phyloP scores from a whole-genome alignment of 2,329 filamentous ascomycete genomes.

The Dothidotthia symphoricarpi region DNA sequence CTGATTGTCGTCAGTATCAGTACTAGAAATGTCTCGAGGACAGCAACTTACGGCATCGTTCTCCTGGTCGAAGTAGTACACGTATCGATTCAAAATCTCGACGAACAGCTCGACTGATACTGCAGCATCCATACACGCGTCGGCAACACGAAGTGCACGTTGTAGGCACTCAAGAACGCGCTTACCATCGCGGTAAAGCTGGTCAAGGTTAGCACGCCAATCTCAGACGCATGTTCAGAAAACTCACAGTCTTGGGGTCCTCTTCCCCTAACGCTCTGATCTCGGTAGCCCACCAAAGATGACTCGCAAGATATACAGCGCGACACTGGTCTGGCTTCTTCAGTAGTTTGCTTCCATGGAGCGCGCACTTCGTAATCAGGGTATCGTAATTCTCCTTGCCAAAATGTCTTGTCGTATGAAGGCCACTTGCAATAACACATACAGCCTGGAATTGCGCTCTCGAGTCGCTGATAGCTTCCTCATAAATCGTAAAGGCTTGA shows the following conservation, averaged over 20 bases:
- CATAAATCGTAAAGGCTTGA: constrained; percentile 96
- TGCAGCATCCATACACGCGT: constrained; percentile 98
- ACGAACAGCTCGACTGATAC: constrained; percentile 98
- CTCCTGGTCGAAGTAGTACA: constrained; percentile 99
- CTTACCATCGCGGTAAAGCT: constrained; percentile 95
- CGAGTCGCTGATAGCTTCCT: constrained; percentile 92
- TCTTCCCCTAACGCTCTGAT: constrained; percentile 73
- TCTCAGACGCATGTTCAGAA: background rate
- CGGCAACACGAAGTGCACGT: constrained; percentile 88
- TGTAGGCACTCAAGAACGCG: constrained; percentile 95
- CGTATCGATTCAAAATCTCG: constrained; percentile 95
- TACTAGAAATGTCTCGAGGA: background rate
- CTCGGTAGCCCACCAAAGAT: constrained; percentile 96
- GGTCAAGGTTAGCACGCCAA: constrained; percentile 8
- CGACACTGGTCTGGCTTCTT: constrained; percentile 98
- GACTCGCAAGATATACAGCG: constrained; percentile 92
- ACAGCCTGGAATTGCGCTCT: constrained; percentile 98
- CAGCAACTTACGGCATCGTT: constrained; percentile 75
- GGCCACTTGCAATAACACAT: constrained; percentile 83
- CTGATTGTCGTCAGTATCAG: constrained; percentile 38
- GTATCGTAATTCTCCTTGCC: constrained; percentile 98
- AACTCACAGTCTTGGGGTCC: constrained; percentile 72
- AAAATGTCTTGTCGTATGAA: constrained; percentile 88
- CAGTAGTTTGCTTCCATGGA: constrained; percentile 93
- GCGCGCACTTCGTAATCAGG: constrained; percentile 92